Base-by-base conservation (phyloP, 768 basidiomycete genomes). In the Suillus placidus region DNA sequence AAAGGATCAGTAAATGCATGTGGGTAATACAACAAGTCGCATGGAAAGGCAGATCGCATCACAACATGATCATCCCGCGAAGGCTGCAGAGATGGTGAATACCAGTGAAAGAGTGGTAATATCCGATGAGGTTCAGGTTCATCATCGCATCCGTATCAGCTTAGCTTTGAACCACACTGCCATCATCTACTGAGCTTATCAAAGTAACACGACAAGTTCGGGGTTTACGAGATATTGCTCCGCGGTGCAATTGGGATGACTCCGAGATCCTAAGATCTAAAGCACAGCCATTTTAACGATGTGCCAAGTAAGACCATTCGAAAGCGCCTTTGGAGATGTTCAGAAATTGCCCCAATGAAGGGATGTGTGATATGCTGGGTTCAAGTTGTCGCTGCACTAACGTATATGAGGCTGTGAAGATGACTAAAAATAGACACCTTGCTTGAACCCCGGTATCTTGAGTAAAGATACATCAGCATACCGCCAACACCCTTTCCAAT, bases 181-280 rank as follows among this genome's bases (percentile, higher is more conserved):
- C 51, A 30, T n/a, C n/a, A n/a, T 60, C 16, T 32, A 1, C 6
- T 8, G 40, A 60, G 40, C 58, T 60, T 60, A 60, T 60, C 58
- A 60, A 42, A 60, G 38, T 60, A 58, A 40, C 57, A 42, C 58
- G 58, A 42, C 18, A 30, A 42, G 26, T 43, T 60, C 58, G 58
- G 58, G 16, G 13, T 13, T 60, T 60, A 60, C 58, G 58, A 32
- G 40, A 42, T 20, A 12, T 26, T 40, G 3, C 23, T 58, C 56
- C 56, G 56, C 37, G 56, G 56, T 38, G 35, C 6, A 20, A 60
- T 26, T 40, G 4, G 16, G 57, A 26, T 2, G n/a, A 35, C 23
- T 51, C 18, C 32, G 13, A 30, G 38, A 58, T 58, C 58, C 32
- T 20, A 4, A 40, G 40, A 42, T 60, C 18, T 18, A 0, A 9